Base-by-base conservation (phyloP, 495 filamentous ascomycete species). In the Xylaria curta region DNA sequence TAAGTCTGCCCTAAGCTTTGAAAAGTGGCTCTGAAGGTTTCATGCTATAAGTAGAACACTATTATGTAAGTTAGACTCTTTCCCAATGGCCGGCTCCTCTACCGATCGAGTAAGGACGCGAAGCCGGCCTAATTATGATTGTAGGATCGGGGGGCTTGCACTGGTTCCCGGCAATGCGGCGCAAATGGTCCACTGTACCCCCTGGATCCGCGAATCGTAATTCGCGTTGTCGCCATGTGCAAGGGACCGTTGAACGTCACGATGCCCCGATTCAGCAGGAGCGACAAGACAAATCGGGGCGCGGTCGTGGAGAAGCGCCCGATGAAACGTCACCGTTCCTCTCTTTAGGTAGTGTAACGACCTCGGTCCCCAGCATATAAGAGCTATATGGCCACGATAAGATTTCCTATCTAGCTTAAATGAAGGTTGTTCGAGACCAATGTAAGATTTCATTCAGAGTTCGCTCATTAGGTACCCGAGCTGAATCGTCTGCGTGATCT, bases 231-330 rank as follows among this genome's bases (percentile, higher is more conserved):
- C 21, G 12, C 65, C 65, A 54, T 56, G 49, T 67, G 65, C 47
- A 51, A 40, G 65, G 47, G 33, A 13, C 21, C 49, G 4, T 42
- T 24, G 10, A 67, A 56, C 36, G 36, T 54, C 65, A 44, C 65
- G 65, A 56, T 67, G 65, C 31, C 65, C 65, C 49, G 49, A 67
- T 66, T 17, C 33, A 67, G 65, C 47, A 67, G 65, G 65, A 67
- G 65, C 28, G 36, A 56, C 47, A 40, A 69, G 10, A 31, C 7
- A 58, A 58, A 42, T 42, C 53, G 26, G 66, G 65, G 36, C 40
- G 17, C 40, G 36, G 7, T 12, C 33, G 36, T 38, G 40, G 53
- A 49, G 54, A 47, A 66, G 19, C 62, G 49, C 28, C 47, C n/a
- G 47, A 56, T 67, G 65, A 44, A 42, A 67, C 65, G 65, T 67